Conservation (phyloP, 345 rosid species). For the Hibiscus tridactylites region DNA sequence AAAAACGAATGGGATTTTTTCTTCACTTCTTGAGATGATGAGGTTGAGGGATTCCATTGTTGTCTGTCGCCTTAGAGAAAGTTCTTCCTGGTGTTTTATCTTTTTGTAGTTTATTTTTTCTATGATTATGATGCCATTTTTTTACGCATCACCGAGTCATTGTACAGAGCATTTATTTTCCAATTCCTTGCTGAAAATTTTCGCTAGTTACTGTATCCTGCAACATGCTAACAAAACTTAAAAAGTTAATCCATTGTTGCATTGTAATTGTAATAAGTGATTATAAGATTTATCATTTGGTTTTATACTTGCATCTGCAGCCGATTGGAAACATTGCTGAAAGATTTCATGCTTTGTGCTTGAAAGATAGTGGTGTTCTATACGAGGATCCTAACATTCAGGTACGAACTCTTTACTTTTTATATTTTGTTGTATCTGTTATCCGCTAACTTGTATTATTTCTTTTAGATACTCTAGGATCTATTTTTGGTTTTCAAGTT, state of each 20-base stretch:
- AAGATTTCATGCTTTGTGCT: constrained; percentile 81
- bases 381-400: constrained; percentile 93
- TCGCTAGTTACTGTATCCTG: background rate
- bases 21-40: background rate
- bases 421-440: background rate
- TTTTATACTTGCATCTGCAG: constrained; percentile 37
- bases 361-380: constrained; percentile 93
- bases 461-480: too few species aligned
- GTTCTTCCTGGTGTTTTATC: background rate
- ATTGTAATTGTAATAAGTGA: background rate
- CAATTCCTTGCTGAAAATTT: background rate
- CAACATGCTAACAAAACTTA: background rate
- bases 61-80: background rate
- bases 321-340: constrained; percentile 77
- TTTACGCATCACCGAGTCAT: background rate
- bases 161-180: background rate
- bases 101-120: background rate
- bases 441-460: too few species aligned
- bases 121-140: background rate
- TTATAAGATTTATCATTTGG: constrained; percentile 12
- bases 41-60: background rate
- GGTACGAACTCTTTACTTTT: constrained; percentile 29
- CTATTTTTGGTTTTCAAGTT: background rate
- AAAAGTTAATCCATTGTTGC: background rate
- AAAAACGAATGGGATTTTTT: background rate